A percentile compares a stretch with the other conserved stretches of the same genome.
phyloP scores from a whole-genome alignment of 306 rosid genomes.

The Fragaria vesca region DNA sequence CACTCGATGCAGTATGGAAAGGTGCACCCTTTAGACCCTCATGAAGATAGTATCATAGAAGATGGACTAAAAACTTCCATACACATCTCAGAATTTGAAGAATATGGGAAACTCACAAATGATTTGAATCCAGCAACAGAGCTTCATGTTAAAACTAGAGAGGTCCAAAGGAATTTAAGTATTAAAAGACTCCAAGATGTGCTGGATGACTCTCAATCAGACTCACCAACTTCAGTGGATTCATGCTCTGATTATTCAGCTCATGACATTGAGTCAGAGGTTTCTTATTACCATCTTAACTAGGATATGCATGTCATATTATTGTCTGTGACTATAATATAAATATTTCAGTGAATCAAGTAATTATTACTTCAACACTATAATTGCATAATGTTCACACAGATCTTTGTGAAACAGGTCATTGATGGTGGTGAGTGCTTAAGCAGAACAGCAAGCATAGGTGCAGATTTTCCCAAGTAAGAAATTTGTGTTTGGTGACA shows the following conservation, averaged over 20 bases:
- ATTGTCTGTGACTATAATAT: not conserved
- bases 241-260: constrained; percentile 36
- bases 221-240: constrained; percentile 32
- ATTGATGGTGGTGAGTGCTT: not conserved
- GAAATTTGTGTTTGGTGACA: not conserved
- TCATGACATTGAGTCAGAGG: constrained; percentile 39
- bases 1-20: constrained; percentile 47
- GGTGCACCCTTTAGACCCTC: constrained; percentile 50
- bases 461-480: constrained; percentile 13
- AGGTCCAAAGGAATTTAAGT: constrained; percentile 30
- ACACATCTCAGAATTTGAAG: constrained; percentile 32
- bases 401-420: constrained; percentile 5
- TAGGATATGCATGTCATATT: not conserved
- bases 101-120: constrained; percentile 24
- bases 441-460: not conserved
- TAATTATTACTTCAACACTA: not conserved
- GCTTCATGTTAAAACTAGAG: constrained; percentile 19
- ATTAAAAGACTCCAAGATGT: constrained; percentile 35
- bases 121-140: constrained; percentile 22
- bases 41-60: not conserved
- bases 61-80: constrained; percentile 23
- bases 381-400: not conserved
- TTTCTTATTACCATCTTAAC: constrained; percentile 14
- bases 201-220: constrained; percentile 35
- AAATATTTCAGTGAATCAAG: not conserved